These are phyloP conservation scores for Ophiocordyceps camponoti-rufipedis DNA, from an alignment of 2,329 filamentous ascomycete species.

Conservation along the genomic window DNA sequence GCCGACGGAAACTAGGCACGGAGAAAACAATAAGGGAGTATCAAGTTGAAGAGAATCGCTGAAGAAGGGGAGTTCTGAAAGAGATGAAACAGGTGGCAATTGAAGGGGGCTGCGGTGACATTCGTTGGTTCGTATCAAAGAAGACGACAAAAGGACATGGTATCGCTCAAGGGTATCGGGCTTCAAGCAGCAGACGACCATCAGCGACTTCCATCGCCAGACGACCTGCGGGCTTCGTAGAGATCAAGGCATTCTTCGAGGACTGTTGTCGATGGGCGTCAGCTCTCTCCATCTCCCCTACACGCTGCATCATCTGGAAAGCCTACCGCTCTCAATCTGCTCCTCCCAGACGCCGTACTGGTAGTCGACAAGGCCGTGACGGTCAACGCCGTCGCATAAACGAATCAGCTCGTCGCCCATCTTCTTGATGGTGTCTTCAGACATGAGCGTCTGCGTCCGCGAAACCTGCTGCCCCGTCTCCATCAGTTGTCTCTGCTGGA, in stretches of 20 bases:
- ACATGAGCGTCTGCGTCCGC: constrained; percentile 45
- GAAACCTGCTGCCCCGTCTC: constrained; percentile 37
- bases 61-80: neutral
- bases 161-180: neutral
- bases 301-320: neutral
- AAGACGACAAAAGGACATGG: neutral
- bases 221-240: constrained; percentile 21
- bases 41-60: neutral
- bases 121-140: neutral
- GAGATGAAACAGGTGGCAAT: neutral
- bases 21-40: too few species aligned
- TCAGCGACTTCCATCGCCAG: constrained; percentile 6
- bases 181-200: neutral
- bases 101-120: neutral
- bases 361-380: constrained; percentile 90
- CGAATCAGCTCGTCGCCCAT: constrained; percentile 70
- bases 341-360: constrained; percentile 96
- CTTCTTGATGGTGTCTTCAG: constrained; percentile 49
- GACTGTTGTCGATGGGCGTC: constrained; percentile 7
- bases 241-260: constrained; percentile 25
- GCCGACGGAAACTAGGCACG: too few species aligned
- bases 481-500: constrained; percentile 66
- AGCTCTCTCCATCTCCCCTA: neutral
- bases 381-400: constrained; percentile 73
- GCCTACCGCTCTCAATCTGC: constrained; percentile 64